A percentile compares a stretch with the other conserved stretches of the same genome.
Conservation (phyloP, 257 asterid species). For the Solanum sparsipilum region DNA sequence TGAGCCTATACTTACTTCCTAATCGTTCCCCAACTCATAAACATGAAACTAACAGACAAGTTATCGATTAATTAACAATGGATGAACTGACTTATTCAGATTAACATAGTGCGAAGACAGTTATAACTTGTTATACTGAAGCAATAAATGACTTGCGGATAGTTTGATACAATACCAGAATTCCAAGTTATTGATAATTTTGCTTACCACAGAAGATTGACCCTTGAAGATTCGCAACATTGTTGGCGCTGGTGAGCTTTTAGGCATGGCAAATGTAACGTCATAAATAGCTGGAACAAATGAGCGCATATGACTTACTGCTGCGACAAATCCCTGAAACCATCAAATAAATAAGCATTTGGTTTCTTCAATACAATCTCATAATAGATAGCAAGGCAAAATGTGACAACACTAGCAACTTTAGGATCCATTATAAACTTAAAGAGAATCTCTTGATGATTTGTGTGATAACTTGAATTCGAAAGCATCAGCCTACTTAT, state of each 20-base stretch:
- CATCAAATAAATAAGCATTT: not conserved
- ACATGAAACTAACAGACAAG: not conserved
- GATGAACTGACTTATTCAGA: not conserved
- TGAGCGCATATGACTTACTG: conserved; percentile 76
- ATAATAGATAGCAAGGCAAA: not conserved
- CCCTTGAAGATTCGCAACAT: conserved; percentile 86
- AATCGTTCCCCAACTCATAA: not conserved
- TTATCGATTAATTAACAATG: not conserved
- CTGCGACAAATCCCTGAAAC: conserved; percentile 87
- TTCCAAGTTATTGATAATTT: not conserved
- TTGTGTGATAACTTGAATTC: not conserved
- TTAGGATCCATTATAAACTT: not conserved
- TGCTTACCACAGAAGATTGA: conserved; percentile 78
- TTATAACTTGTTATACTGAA: not conserved
- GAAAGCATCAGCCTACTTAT: not conserved
- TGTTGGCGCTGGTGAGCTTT: conserved; percentile 70
- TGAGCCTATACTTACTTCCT: not conserved
- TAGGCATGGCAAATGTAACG: conserved; percentile 74
- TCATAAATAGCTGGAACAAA: conserved; percentile 96
- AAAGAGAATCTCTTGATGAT: not conserved
- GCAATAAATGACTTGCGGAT: not conserved
- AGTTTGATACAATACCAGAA: not conserved
- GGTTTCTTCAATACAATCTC: not conserved
- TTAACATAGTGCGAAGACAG: not conserved
- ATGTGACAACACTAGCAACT: not conserved